Evolutionary conservation across 1,284 basidiomycete species (phyloP).

Genomic region (Tilletia caries): DNA sequence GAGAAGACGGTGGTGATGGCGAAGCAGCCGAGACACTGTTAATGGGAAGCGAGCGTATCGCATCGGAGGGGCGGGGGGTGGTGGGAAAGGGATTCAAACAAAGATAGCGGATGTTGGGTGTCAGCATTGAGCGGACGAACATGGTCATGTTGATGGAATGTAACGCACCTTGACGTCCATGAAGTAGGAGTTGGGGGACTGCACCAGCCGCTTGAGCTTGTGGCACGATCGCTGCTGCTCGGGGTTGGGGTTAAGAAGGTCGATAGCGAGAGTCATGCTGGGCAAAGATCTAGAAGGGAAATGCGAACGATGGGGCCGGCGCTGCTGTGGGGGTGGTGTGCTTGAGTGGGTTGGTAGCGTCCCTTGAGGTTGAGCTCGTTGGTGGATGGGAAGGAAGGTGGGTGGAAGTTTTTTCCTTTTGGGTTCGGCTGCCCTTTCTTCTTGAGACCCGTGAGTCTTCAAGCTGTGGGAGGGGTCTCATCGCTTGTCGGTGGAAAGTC

Average conservation of each 20-base stretch:
- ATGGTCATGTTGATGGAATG: background rate
- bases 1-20: constrained; percentile 93
- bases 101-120: background rate
- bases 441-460: background rate
- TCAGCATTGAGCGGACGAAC: background rate
- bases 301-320: background rate
- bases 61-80: constrained; percentile 65
- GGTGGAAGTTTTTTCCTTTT: background rate
- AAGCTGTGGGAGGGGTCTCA: background rate
- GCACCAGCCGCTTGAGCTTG: constrained; percentile 99
- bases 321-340: background rate
- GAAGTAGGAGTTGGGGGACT: constrained; percentile 60
- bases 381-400: background rate
- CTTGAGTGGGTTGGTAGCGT: background rate
- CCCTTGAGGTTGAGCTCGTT: background rate
- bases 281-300: background rate
- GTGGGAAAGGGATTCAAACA: background rate
- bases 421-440: too few relatives aligned
- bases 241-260: constrained; percentile 92
- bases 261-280: constrained; percentile 86
- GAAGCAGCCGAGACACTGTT: constrained; percentile 97
- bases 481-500: background rate
- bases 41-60: constrained; percentile 82
- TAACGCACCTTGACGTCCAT: constrained; percentile 13
- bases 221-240: constrained; percentile 69